phyloP scores from a whole-genome alignment of 768 basidiomycete genomes.

The Pleurotus salmoneostramineus region DNA sequence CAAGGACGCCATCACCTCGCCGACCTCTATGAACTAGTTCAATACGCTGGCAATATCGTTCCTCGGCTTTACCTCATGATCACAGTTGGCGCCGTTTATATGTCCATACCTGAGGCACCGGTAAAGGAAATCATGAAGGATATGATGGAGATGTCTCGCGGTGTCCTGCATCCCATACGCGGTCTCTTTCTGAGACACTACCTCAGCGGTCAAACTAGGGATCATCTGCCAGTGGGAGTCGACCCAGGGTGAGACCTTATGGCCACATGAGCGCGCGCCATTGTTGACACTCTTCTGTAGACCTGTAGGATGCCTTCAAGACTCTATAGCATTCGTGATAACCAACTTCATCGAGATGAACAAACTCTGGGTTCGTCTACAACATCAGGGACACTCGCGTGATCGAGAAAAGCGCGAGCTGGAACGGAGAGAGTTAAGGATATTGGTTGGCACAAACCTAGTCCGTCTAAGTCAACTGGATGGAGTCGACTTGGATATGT shows the following conservation, averaged over 20 bases:
- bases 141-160: conserved; percentile 99
- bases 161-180: conserved; percentile 94
- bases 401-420: conserved; percentile 97
- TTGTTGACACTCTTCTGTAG: conserved; percentile 33
- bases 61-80: conserved; percentile 98
- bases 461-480: conserved; percentile 94
- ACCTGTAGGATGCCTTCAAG: conserved; percentile 85
- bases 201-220: conserved; percentile 93
- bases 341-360: conserved; percentile 99
- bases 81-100: conserved; percentile 98
- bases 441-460: conserved; percentile 96
- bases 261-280: neutral
- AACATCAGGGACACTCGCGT: conserved; percentile 95
- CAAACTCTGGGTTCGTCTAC: conserved; percentile 98
- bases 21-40: conserved; percentile 98
- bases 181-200: conserved; percentile 96
- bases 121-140: conserved; percentile 99
- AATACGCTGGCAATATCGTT: conserved; percentile 96
- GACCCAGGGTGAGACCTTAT: conserved; percentile 65
- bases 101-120: conserved; percentile 96
- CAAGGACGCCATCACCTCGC: conserved; percentile 92
- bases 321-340: conserved; percentile 92
- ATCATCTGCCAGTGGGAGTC: conserved; percentile 86
- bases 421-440: conserved; percentile 92
- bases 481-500: conserved; percentile 93